Percentiles rank a stretch among this genome's conserved stretches.
Conservation (phyloP, 202 grass and related monocot genomes). For the Miscanthus sacchariflorus region DNA sequence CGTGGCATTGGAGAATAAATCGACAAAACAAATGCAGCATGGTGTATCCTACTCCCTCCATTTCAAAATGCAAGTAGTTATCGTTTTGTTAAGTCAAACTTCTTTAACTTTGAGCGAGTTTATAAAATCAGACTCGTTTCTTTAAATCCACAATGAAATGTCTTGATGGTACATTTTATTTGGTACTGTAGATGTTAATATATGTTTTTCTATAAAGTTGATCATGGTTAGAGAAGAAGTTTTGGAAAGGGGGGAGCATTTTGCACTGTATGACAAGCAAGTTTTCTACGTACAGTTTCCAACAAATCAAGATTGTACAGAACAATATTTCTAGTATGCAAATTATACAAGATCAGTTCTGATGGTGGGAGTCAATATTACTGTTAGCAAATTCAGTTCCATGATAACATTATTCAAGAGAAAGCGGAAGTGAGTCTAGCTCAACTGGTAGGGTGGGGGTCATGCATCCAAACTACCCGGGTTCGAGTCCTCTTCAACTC, state of each 20-base stretch:
- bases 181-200: not conserved
- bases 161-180: not conserved
- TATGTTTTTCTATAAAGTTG: not conserved
- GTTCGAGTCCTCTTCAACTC: not conserved
- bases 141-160: not conserved
- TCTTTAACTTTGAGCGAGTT: not conserved
- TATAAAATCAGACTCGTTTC: not conserved
- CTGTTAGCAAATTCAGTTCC: conserved; percentile 1
- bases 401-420: conserved; percentile 10
- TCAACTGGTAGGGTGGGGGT: not conserved
- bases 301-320: not conserved
- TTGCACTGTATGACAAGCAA: conserved; percentile 1
- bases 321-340: not conserved
- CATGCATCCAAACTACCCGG: not conserved
- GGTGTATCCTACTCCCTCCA: not conserved
- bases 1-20: not conserved
- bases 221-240: not conserved
- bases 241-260: not conserved
- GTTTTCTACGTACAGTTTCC: not conserved
- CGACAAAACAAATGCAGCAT: not conserved
- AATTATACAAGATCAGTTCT: conserved; percentile 5
- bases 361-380: not conserved
- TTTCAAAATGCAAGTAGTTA: not conserved
- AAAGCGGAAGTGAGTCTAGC: not conserved
- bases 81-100: not conserved